phyloP scores from a whole-genome alignment of 495 filamentous ascomycete genomes.

The Hyphodiscus hymeniophilus region DNA sequence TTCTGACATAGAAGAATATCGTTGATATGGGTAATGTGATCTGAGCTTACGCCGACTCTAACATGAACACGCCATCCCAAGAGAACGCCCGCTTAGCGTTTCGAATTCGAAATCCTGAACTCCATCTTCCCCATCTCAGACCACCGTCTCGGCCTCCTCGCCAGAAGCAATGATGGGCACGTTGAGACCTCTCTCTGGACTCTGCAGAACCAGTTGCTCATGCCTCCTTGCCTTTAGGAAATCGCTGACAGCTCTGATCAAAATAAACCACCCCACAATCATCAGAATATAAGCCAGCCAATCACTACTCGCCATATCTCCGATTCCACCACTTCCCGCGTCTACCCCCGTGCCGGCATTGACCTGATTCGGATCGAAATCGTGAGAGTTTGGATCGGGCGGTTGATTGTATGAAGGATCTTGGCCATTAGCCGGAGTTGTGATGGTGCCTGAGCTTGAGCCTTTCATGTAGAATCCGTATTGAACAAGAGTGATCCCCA shows the following conservation, averaged over 20 bases:
- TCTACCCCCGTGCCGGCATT: slow-evolving; percentile 23
- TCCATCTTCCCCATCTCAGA: slow-evolving; percentile 36
- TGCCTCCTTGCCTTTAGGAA: slow-evolving; percentile 81
- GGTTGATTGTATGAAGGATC: slow-evolving; percentile 49
- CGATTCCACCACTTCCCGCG: slow-evolving; percentile 27
- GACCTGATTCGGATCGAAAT: slow-evolving; percentile 70
- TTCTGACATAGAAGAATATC: too few relatives aligned
- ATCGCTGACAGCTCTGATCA: slow-evolving; percentile 84
- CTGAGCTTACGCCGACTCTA: too few relatives aligned
- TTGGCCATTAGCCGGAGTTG: slow-evolving; percentile 40
- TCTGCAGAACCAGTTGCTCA: slow-evolving; percentile 87
- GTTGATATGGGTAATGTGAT: too few relatives aligned
- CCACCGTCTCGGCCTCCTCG: slow-evolving; percentile 74
- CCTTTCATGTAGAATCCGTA: slow-evolving; percentile 92
- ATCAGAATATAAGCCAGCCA: slow-evolving; percentile 92
- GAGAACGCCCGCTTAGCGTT: not conserved
- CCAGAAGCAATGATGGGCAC: slow-evolving; percentile 85
- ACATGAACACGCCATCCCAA: slow-evolving; percentile 4
- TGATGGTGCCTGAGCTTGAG: slow-evolving; percentile 29
- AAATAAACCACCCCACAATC: slow-evolving; percentile 97
- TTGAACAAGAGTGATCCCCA: slow-evolving; percentile 93
- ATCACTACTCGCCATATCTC: slow-evolving; percentile 60
- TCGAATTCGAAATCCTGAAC: too few relatives aligned
- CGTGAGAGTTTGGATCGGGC: slow-evolving; percentile 80
- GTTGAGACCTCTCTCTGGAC: slow-evolving; percentile 80